phyloP scores from a whole-genome alignment of 2,329 filamentous ascomycete genomes.

The Chrysoporthe cubensis region DNA sequence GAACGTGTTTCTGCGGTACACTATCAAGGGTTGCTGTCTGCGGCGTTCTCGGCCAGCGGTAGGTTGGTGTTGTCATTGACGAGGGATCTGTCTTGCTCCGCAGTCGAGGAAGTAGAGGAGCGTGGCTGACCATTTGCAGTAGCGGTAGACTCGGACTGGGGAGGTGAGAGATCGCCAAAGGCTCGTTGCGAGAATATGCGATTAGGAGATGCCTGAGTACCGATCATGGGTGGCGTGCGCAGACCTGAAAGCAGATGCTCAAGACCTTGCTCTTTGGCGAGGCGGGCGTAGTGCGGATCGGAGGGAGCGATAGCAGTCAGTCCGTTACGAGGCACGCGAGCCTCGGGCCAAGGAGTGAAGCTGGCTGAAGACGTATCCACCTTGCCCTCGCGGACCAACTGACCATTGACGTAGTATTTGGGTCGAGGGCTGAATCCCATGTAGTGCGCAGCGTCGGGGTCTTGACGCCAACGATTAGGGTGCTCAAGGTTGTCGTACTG shows the following conservation, averaged over 20 bases:
- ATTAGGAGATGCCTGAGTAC: slow-evolving; percentile 51
- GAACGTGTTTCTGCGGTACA: not conserved
- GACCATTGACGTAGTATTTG: slow-evolving; percentile 63
- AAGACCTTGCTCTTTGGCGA: slow-evolving; percentile 62
- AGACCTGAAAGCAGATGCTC: slow-evolving; percentile 55
- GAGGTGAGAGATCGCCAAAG: slow-evolving; percentile 39
- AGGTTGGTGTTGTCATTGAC: slow-evolving; percentile 21
- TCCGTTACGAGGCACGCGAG: slow-evolving; percentile 58
- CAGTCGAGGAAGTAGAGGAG: slow-evolving; percentile 25
- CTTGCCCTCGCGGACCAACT: slow-evolving; percentile 55
- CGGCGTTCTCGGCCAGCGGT: not conserved
- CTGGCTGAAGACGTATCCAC: slow-evolving; percentile 53
- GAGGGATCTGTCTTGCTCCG: slow-evolving; percentile 24
- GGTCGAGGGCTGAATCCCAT: slow-evolving; percentile 59
- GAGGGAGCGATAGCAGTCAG: slow-evolving; percentile 56
- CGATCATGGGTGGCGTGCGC: slow-evolving; percentile 51
- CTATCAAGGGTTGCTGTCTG: slow-evolving; percentile 8
- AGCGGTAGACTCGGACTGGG: slow-evolving; percentile 26
- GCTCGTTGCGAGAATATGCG: slow-evolving; percentile 34
- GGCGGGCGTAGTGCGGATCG: slow-evolving; percentile 59
- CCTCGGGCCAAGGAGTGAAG: slow-evolving; percentile 58
- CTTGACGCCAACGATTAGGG: slow-evolving; percentile 61
- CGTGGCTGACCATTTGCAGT: slow-evolving; percentile 31
- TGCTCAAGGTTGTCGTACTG: slow-evolving; percentile 47
- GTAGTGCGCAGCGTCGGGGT: slow-evolving; percentile 57